Conservation (phyloP, 208 protist species). For the Trypanosoma scelopori region DNA sequence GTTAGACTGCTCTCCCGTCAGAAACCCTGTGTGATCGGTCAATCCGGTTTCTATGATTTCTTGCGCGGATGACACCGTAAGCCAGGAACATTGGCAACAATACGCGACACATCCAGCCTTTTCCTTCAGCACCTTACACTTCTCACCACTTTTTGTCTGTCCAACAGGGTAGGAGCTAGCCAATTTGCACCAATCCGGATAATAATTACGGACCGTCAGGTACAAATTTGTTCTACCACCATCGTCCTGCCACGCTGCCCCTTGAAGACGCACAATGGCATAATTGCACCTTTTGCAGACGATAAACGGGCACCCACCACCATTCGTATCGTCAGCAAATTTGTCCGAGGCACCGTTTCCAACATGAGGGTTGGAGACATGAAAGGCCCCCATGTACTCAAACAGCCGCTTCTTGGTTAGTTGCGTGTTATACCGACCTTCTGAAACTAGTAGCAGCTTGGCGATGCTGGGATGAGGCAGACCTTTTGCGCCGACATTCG, state of each 20-base stretch:
- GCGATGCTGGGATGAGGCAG: slow-evolving; percentile 40
- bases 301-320: slow-evolving; percentile 73
- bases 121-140: slow-evolving; percentile 35
- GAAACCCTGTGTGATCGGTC: slow-evolving; percentile 37
- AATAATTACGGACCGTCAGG: slow-evolving; percentile 84
- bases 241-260: slow-evolving; percentile 62
- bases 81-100: slow-evolving; percentile 88
- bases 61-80: slow-evolving; percentile 46
- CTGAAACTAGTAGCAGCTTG: slow-evolving; percentile 38
- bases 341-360: slow-evolving; percentile 73
- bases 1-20: slow-evolving; percentile 20
- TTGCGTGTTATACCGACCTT: slow-evolving; percentile 27
- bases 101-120: slow-evolving; percentile 55
- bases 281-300: slow-evolving; percentile 76
- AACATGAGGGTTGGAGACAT: slow-evolving; percentile 39
- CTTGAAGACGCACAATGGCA: slow-evolving; percentile 77
- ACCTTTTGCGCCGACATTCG: slow-evolving; percentile 36
- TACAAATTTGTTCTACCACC: slow-evolving; percentile 64
- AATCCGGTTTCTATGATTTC: slow-evolving; percentile 61
- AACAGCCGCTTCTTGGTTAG: slow-evolving; percentile 30
- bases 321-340: slow-evolving; percentile 24
- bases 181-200: slow-evolving; percentile 85
- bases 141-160: slow-evolving; percentile 13
- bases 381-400: slow-evolving; percentile 63
- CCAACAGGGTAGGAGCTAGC: slow-evolving; percentile 58